A percentile compares a stretch with the other conserved stretches of the same genome.
Conservation (phyloP, 768 basidiomycete genomes). For the Lentinus tigrinus region DNA sequence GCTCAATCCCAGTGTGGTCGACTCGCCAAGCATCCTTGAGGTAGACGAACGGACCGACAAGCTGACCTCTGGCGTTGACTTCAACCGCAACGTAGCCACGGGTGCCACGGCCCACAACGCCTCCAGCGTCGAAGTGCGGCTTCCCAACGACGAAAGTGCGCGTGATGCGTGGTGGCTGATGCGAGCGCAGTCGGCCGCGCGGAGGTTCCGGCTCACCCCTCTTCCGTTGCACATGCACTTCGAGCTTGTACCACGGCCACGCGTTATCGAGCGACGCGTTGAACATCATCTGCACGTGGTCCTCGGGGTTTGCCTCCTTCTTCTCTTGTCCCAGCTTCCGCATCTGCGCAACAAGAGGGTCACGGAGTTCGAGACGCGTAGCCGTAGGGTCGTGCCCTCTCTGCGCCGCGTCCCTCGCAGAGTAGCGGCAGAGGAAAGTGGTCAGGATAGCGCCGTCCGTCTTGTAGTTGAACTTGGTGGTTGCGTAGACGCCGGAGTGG, state of each 20-base stretch:
- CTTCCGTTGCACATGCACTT: neutral
- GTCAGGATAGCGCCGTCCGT: neutral
- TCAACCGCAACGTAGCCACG: slow-evolving; percentile 17
- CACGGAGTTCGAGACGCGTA: neutral
- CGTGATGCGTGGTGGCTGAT: neutral
- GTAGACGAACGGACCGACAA: slow-evolving; percentile 2
- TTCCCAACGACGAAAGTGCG: slow-evolving; percentile 12
- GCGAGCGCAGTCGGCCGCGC: no score
- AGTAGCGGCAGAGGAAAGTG: slow-evolving; percentile 1
- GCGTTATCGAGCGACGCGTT: neutral
- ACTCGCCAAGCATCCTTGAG: slow-evolving; percentile 17
- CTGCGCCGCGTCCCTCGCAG: neutral
- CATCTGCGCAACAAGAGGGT: neutral
- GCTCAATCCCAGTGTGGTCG: neutral
- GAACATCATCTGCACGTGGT: neutral
- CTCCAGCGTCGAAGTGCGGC: neutral
- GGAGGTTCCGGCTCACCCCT: no score
- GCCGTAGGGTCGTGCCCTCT: slow-evolving; percentile 1
- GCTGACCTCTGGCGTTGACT: neutral
- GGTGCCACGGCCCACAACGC: slow-evolving; percentile 7
- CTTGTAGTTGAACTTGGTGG: neutral
- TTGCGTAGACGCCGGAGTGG: neutral
- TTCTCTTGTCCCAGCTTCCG: neutral
- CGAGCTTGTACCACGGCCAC: neutral
- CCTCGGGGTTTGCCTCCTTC: neutral